Conservation (phyloP, 2,329 filamentous ascomycete species). For the Helminthosporium solani region DNA sequence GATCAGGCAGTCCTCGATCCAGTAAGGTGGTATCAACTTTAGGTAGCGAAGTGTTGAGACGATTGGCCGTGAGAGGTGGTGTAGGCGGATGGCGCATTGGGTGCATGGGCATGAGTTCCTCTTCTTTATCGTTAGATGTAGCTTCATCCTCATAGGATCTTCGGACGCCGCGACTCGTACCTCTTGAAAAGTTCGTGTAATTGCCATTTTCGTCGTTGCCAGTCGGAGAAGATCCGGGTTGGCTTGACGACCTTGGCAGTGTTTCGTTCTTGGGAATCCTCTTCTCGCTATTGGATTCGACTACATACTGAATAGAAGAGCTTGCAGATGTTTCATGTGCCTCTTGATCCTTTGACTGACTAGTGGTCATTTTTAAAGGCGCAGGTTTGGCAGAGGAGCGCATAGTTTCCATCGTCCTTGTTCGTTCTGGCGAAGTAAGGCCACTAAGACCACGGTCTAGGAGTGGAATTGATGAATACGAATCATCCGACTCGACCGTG, state of each 20-base stretch:
- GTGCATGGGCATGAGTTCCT: slow-evolving; percentile 30
- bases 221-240: slow-evolving; percentile 50
- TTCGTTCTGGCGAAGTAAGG: slow-evolving; percentile 17
- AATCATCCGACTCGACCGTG: slow-evolving; percentile 65
- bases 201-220: slow-evolving; percentile 58
- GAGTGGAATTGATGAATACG: slow-evolving; percentile 74
- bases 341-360: slow-evolving; percentile 15
- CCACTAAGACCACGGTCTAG: slow-evolving; percentile 63
- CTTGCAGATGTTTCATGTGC: slow-evolving; percentile 40
- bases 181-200: slow-evolving; percentile 53
- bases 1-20: slow-evolving; percentile 36
- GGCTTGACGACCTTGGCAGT: slow-evolving; percentile 41
- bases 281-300: slow-evolving; percentile 54
- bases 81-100: slow-evolving; percentile 45
- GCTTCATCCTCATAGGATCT: slow-evolving; percentile 54
- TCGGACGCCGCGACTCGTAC: slow-evolving; percentile 45
- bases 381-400: slow-evolving; percentile 45
- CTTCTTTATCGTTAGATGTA: slow-evolving; percentile 34
- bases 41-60: slow-evolving; percentile 23
- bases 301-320: slow-evolving; percentile 53
- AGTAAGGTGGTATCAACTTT: slow-evolving; percentile 31
- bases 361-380: slow-evolving; percentile 27
- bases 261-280: slow-evolving; percentile 49
- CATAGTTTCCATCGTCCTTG: slow-evolving; percentile 49
- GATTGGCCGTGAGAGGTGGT: slow-evolving; percentile 45